phyloP scores from a whole-genome alignment of 257 asterid species.

The Capsicum rhomboideum region DNA sequence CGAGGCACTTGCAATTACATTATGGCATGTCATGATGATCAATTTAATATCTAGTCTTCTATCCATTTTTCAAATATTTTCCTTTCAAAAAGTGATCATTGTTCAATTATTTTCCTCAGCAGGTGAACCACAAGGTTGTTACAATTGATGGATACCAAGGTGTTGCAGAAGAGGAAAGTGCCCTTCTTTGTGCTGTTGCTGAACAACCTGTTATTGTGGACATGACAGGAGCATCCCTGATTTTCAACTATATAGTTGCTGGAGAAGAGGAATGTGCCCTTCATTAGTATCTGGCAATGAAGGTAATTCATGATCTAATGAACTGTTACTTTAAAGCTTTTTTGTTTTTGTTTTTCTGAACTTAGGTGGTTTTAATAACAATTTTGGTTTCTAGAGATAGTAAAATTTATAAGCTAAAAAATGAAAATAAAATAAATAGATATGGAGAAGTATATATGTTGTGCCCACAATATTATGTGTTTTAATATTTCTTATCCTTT shows the following conservation, averaged over 20 bases:
- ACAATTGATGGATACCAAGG: conserved; percentile 19
- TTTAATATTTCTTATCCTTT: background rate
- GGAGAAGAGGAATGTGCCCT: background rate
- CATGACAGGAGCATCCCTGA: conserved; percentile 14
- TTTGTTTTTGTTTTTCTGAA: background rate
- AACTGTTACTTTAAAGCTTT: background rate
- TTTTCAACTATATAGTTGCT: conserved; percentile 15
- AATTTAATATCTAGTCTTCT: background rate
- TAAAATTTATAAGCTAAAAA: background rate
- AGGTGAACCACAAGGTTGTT: conserved; percentile 16
- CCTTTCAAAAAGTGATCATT: background rate
- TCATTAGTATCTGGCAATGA: background rate
- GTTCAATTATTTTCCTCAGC: background rate
- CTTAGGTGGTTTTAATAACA: background rate
- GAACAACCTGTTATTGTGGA: conserved; percentile 22
- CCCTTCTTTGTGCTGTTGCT: conserved; percentile 21
- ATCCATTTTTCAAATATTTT: background rate
- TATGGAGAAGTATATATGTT: background rate
- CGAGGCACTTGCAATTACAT: conserved; percentile 10
- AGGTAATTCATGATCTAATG: background rate
- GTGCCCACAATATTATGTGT: background rate
- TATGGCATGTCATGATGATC: conserved; percentile 10
- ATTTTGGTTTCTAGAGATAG: background rate
- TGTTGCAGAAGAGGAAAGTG: conserved; percentile 10
- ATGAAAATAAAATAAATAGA: background rate